phyloP scores from a whole-genome alignment of 2,329 filamentous ascomycete genomes.

The Fusarium liriodendri region DNA sequence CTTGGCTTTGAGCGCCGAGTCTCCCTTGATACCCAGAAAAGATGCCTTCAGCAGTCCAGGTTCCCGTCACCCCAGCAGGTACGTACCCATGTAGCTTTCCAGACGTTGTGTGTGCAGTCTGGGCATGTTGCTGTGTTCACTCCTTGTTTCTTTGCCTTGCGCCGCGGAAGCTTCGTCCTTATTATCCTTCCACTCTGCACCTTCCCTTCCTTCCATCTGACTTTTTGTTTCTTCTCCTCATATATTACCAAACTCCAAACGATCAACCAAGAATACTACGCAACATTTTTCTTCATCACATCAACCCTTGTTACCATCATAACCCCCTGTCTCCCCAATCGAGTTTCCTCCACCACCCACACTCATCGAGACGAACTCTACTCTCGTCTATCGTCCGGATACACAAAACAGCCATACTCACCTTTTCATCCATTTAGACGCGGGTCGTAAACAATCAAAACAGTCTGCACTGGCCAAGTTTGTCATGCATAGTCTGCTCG shows the following conservation, averaged over 20 bases:
- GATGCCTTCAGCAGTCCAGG: slow-evolving; percentile 47
- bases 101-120: slow-evolving; percentile 1
- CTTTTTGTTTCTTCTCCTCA: slow-evolving; percentile 15
- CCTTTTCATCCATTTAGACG: slow-evolving; percentile 37
- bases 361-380: slow-evolving; percentile 12
- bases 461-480: slow-evolving; percentile 57
- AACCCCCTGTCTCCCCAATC: slow-evolving; percentile 1
- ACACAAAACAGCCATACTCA: slow-evolving; percentile 19
- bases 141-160: slow-evolving; percentile 33
- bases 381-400: slow-evolving; percentile 12
- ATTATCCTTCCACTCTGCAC: slow-evolving; percentile 35
- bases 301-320: slow-evolving; percentile 7
- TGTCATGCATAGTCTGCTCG: slow-evolving; percentile 58
- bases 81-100: slow-evolving; percentile 20
- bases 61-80: slow-evolving; percentile 44
- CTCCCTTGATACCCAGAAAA: slow-evolving; percentile 42
- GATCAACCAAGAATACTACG: slow-evolving; percentile 19
- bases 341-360: neutral
- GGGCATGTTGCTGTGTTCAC: slow-evolving; percentile 2
- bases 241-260: slow-evolving; percentile 26
- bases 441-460: slow-evolving; percentile 52
- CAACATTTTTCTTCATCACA: slow-evolving; percentile 10
- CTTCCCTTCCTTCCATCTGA: slow-evolving; percentile 1
- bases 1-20: slow-evolving; percentile 25
- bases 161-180: slow-evolving; percentile 10